Base-by-base conservation (phyloP, 2,329 filamentous ascomycete species). In the Hypoxylon sp. region DNA sequence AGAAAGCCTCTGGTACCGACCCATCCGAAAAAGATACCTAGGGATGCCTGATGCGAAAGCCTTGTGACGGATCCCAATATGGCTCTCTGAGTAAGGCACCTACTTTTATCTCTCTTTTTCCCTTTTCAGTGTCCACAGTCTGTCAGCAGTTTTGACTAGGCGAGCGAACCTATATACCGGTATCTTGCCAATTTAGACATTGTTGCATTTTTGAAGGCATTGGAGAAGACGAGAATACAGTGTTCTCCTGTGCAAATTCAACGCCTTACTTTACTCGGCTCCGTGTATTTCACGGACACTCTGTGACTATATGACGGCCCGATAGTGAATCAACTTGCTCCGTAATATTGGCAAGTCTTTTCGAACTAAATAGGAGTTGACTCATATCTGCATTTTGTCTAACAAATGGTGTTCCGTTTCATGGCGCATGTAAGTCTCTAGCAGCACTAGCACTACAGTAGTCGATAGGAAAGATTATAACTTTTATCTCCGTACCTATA, bases 1-100 rank as follows among this genome's bases (percentile, higher is more conserved):
- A 63, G 25, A 67, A 65, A 23, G 58, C 16, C n/a, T 53, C 37
- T 34, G 53, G 27, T 12, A 23, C 29, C n/a, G 53, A 14, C 2
- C 23, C 32, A 23, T 27, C 53, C 29, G 48, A 52, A 21, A 61
- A 66, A 12, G 32, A n/a, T n/a, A n/a, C n/a, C n/a, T 27, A 16
- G 34, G 32, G 29, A 7, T n/a, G 1, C 32, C 50, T 6, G 60
- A 60, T 29, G 39, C 12, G n/a, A 55, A 60, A 21, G 51, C 47
- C 9, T 23, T 19, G 14, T 56, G 47, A 51, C 52, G 27, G 39
- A 2, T 11, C 19, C 27, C 30, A 45, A 16, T 3, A 45, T 6
- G 8, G n/a, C 16, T 19, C 25, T 14, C 23, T 30, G n/a, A n/a
- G 21, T 9, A 27, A 8, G 16, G 11, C 21, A 14, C 25, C 25